A percentile compares a stretch with the other conserved stretches of the same genome.
Conservation (phyloP, 2,329 filamentous ascomycete genomes). For the Penicillium aurantiogriseum region DNA sequence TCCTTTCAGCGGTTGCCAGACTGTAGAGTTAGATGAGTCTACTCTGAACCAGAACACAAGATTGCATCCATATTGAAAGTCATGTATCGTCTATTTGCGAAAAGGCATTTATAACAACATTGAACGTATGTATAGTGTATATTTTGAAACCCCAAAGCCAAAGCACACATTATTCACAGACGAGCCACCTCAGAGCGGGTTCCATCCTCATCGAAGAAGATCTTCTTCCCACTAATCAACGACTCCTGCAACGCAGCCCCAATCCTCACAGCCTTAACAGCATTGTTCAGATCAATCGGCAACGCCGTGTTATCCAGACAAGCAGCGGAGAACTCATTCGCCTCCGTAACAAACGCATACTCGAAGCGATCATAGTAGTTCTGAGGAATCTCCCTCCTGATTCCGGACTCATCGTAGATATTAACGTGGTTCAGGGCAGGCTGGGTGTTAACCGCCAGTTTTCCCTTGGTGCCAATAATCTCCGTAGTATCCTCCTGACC, state of each 20-base stretch:
- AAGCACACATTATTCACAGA: slow-evolving; percentile 30
- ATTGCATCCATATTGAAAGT: neutral
- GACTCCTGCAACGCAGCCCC: slow-evolving; percentile 60
- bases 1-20: no score
- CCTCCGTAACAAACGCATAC: slow-evolving; percentile 63
- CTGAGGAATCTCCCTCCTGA: slow-evolving; percentile 60
- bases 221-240: slow-evolving; percentile 55
- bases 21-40: neutral
- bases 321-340: slow-evolving; percentile 61
- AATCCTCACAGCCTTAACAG: slow-evolving; percentile 59
- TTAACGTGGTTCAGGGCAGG: slow-evolving; percentile 58
- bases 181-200: slow-evolving; percentile 44
- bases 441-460: slow-evolving; percentile 61
- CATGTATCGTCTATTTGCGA: neutral
- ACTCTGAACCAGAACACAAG: neutral
- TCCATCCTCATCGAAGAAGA: slow-evolving; percentile 59
- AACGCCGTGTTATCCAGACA: slow-evolving; percentile 56
- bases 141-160: neutral
- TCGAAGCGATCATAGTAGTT: slow-evolving; percentile 66
- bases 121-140: neutral
- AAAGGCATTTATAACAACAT: neutral
- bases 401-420: slow-evolving; percentile 53
- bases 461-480: slow-evolving; percentile 66
- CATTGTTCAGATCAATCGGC: slow-evolving; percentile 57
- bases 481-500: slow-evolving; percentile 68